Conservation (phyloP, 495 filamentous ascomycete genomes). For the Niebla homalea region DNA sequence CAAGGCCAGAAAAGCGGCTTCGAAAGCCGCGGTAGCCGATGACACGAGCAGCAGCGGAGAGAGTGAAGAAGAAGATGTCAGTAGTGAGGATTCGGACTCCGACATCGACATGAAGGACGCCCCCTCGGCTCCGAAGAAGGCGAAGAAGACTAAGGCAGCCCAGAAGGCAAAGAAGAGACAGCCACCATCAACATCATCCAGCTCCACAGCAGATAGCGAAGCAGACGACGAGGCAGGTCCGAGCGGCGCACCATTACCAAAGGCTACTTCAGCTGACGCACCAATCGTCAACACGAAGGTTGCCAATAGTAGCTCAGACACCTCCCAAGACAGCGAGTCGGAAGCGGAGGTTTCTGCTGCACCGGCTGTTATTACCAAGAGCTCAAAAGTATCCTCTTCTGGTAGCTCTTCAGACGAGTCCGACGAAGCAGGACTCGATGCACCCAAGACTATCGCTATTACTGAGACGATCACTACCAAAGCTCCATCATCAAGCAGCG, state of each 20-base stretch:
- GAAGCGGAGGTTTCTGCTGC: neutral
- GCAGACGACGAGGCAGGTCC: neutral
- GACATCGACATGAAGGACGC: slow-evolving; percentile 21
- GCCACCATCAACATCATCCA: neutral
- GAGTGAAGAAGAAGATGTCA: slow-evolving; percentile 2
- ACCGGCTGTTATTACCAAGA: neutral
- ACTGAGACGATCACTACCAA: neutral
- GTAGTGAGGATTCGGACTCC: neutral
- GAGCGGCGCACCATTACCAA: slow-evolving; percentile 6
- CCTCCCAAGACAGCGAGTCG: slow-evolving; percentile 8
- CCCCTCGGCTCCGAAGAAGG: slow-evolving; percentile 6
- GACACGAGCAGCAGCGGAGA: slow-evolving; percentile 13
- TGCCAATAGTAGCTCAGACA: neutral
- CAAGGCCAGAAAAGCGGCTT: slow-evolving; percentile 1
- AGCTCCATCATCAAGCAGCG: slow-evolving; percentile 27
- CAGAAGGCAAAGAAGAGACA: neutral
- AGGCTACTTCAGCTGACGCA: slow-evolving; percentile 11
- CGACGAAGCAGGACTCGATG: too few species aligned
- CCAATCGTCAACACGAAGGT: neutral
- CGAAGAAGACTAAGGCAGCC: slow-evolving; percentile 9
- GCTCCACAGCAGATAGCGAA: neutral
- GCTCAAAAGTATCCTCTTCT: too few species aligned
- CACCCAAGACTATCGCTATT: too few species aligned
- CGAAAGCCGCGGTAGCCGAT: neutral
- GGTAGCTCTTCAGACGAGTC: too few species aligned